phyloP scores from a whole-genome alignment of 1,284 basidiomycete genomes.

The Puccinia novopanici region DNA sequence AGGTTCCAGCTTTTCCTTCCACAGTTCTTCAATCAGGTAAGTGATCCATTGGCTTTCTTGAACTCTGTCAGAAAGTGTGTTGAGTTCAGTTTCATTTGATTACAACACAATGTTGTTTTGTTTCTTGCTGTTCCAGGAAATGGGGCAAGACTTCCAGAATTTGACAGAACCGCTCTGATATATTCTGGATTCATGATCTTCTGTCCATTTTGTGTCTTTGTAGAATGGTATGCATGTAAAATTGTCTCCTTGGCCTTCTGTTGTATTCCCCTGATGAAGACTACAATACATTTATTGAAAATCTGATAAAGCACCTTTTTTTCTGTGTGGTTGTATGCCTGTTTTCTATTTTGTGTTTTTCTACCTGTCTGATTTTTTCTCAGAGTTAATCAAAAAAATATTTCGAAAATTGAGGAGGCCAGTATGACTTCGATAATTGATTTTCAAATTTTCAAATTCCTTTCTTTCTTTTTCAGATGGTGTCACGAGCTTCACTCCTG shows the following conservation, averaged over 20 bases:
- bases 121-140: neutral
- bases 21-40: neutral
- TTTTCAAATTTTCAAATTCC: neutral
- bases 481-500: neutral
- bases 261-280: no score
- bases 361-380: no score
- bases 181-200: neutral
- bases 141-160: neutral
- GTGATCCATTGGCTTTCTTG: neutral
- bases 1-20: neutral
- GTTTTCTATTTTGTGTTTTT: no score
- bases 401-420: no score
- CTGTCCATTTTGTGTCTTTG: neutral
- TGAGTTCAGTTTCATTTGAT: neutral
- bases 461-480: neutral
- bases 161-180: neutral
- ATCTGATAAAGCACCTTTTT: no score
- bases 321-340: no score
- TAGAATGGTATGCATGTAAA: no score
- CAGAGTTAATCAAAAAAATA: no score
- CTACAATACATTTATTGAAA: no score
- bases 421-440: neutral
- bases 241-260: no score
- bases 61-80: neutral
- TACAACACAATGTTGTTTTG: neutral